These are phyloP conservation scores for Lactifluus pinguis DNA, from an alignment of 768 basidiomycete species.

Conservation along the genomic window DNA sequence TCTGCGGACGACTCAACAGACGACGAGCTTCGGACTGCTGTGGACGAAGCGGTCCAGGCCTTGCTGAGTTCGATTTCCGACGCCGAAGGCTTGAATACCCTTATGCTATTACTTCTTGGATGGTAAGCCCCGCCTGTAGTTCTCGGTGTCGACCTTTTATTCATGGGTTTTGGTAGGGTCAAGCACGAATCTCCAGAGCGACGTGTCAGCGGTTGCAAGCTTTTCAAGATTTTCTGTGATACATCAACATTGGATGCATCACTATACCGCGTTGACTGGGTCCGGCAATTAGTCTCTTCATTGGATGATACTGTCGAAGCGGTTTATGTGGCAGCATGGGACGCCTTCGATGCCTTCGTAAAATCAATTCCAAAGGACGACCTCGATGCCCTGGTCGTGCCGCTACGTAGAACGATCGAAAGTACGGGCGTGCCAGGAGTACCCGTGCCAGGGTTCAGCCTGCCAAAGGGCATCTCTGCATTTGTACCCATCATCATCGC, in stretches of 20 bases:
- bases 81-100: conserved; percentile 76
- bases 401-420: conserved; percentile 84
- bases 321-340: conserved; percentile 78
- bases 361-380: conserved; percentile 91
- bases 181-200: conserved; percentile 63
- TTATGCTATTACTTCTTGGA: conserved; percentile 83
- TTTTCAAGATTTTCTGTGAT: conserved; percentile 80
- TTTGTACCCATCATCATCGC: conserved; percentile 83
- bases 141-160: neutral
- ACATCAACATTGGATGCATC: conserved; percentile 73
- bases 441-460: conserved; percentile 76
- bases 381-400: conserved; percentile 81
- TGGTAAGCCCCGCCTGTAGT: conserved; percentile 45
- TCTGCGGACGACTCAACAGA: conserved; percentile 41
- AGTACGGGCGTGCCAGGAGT: conserved; percentile 68
- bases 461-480: conserved; percentile 75
- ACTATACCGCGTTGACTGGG: conserved; percentile 88
- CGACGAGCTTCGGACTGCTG: conserved; percentile 59
- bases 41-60: conserved; percentile 67
- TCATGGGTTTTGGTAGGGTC: conserved; percentile 42
- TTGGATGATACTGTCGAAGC: conserved; percentile 69
- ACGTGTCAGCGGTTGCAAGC: conserved; percentile 67
- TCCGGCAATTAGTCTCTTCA: conserved; percentile 75
- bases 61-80: conserved; percentile 75
- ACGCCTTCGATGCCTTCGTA: conserved; percentile 77